Percentiles rank a stretch among this genome's conserved stretches.
phyloP scores from a whole-genome alignment of 768 basidiomycete species.

The Psilocybe subaeruginosa region DNA sequence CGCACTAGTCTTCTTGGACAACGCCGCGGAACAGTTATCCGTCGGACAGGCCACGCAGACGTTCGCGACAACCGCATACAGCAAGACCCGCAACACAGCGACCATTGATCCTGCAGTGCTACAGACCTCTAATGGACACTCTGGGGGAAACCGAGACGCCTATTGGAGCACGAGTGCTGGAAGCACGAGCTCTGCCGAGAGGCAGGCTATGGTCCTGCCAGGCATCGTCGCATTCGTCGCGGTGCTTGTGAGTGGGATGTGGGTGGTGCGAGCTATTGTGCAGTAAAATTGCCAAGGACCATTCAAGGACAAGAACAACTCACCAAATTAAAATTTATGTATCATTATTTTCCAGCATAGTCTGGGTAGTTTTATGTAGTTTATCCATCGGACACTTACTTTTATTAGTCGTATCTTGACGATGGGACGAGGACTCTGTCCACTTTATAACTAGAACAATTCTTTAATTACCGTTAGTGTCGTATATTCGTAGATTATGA shows the following conservation, averaged over 20 bases:
- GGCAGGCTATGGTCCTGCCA: background rate
- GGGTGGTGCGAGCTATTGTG: background rate
- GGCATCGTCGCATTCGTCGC: background rate
- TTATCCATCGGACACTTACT: too few relatives aligned
- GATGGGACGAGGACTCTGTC: too few relatives aligned
- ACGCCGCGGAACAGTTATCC: conserved; percentile 5
- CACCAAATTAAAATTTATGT: too few relatives aligned
- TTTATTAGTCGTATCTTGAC: too few relatives aligned
- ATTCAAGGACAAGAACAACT: too few relatives aligned
- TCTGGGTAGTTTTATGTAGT: too few relatives aligned
- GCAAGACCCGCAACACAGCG: conserved; percentile 52
- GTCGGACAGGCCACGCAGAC: conserved; percentile 36
- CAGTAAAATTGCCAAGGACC: background rate
- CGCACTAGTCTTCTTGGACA: conserved; percentile 67
- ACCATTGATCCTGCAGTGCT: conserved; percentile 55
- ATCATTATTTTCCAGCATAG: too few relatives aligned
- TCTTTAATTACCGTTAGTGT: too few relatives aligned
- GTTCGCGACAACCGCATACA: conserved; percentile 59
- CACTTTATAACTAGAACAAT: too few relatives aligned
- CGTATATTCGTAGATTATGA: too few relatives aligned
- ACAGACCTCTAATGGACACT: conserved; percentile 52
- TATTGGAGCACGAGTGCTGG: conserved; percentile 9
- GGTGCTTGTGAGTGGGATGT: background rate
- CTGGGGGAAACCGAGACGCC: conserved; percentile 20
- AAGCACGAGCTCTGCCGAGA: conserved; percentile 2